These are phyloP conservation scores for Medicago lupulina DNA, from an alignment of 306 rosid genomes.

Conservation along the genomic window DNA sequence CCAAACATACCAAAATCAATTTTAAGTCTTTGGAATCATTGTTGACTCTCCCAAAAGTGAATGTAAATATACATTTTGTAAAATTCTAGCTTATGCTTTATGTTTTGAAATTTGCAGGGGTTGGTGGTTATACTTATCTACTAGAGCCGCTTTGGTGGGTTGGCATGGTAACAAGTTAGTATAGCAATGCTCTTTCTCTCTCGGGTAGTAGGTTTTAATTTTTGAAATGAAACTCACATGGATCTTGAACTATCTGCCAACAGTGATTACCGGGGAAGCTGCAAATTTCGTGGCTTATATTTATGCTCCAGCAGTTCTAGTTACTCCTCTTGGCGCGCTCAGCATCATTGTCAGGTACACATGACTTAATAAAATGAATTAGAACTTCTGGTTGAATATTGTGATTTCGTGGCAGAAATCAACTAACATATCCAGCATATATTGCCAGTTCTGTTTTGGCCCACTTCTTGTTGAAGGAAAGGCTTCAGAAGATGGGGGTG, in stretches of 20 bases:
- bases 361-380: constrained; percentile 14
- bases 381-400: constrained; percentile 13
- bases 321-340: constrained; percentile 95
- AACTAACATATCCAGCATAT: constrained; percentile 37
- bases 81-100: neutral
- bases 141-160: constrained; percentile 98
- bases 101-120: constrained; percentile 58
- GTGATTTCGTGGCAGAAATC: constrained; percentile 10
- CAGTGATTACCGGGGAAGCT: constrained; percentile 93
- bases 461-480: constrained; percentile 85
- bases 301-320: constrained; percentile 93
- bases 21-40: neutral
- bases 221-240: constrained; percentile 9
- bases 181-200: constrained; percentile 2
- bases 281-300: constrained; percentile 94
- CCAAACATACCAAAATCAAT: neutral
- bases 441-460: constrained; percentile 83
- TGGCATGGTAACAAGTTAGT: constrained; percentile 95
- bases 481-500: constrained; percentile 79
- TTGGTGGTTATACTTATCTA: constrained; percentile 87
- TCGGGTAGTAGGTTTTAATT: constrained; percentile 10
- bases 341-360: constrained; percentile 90
- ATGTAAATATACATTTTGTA: neutral
- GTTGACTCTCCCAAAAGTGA: neutral
- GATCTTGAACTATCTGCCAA: constrained; percentile 41